Evolutionary conservation across 2,329 filamentous ascomycete species (phyloP), one percentile per base, ranked within the genome.

Genomic region (Plectosphaerella cucumerina): DNA sequence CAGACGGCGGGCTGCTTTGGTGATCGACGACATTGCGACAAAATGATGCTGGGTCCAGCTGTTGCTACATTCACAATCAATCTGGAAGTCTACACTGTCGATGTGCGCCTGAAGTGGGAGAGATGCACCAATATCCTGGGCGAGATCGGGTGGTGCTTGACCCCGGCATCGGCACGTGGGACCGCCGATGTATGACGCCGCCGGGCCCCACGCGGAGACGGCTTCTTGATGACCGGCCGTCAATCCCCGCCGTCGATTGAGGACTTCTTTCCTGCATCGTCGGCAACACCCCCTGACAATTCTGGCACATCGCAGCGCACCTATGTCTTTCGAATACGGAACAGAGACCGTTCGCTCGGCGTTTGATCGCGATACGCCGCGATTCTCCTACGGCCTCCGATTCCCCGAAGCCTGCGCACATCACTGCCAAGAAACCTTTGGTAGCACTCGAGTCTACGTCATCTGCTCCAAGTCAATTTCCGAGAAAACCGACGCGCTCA

Each of bases 311-410:
- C 26, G 26, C 26, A 8, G 26, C 26, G 26, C 26, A 8, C 8
- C 26, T 17, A 47, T 47, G 44, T 20, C 26, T 11, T 35, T 33
- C 31, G 26, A 33, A 33, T 47, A 34, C 18, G 26, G 44, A 6
- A 22, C 17, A 14, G 44, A 47, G 21, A 47, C 44, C 10, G 9
- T 14, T n/a, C 44, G 26, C 14, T 31, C 44, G 17, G 44, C 44
- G 2, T 47, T 47, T 14, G 44, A 35, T 31, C 17, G 26, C n/a
- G 17, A 33, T 2, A 47, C 44, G 44, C 74, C 75, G 1, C 60
- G 68, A 18, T 63, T 81, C 46, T 75, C 73, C 42, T 75, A 75
- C 56, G 75, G 76, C 23, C 56, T 75, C 2, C 66, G 71, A 3
- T 81, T 76, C 58, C 61, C 70, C 26, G 58, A 70, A 53, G 68